phyloP scores from a whole-genome alignment of 805 yeast genomes.

The Teunomyces lycoperdinae region DNA sequence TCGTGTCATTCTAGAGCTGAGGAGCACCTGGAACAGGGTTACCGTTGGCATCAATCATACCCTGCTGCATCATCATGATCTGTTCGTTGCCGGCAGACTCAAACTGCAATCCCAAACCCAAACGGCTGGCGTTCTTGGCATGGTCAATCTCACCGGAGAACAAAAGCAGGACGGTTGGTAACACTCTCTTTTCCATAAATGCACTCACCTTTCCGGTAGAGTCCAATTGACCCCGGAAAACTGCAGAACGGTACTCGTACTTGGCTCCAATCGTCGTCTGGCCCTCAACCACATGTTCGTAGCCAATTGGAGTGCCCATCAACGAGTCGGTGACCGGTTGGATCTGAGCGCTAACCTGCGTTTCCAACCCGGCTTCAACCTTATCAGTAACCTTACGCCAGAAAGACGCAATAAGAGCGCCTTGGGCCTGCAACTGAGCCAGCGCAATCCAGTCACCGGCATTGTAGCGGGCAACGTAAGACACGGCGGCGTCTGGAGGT shows the following conservation, averaged over 20 bases:
- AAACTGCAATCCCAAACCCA: slow-evolving; percentile 93
- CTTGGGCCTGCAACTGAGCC: slow-evolving; percentile 91
- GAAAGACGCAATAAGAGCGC: slow-evolving; percentile 83
- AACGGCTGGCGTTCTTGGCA: slow-evolving; percentile 59
- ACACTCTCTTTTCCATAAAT: slow-evolving; percentile 87
- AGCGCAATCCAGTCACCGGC: slow-evolving; percentile 89
- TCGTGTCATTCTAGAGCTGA: slow-evolving; percentile 32
- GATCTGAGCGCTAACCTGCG: slow-evolving; percentile 74
- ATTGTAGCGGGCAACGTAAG: slow-evolving; percentile 87
- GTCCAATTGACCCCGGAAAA: slow-evolving; percentile 93
- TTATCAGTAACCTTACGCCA: slow-evolving; percentile 91
- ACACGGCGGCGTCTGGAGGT: slow-evolving; percentile 83
- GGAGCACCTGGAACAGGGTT: slow-evolving; percentile 84
- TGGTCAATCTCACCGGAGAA: slow-evolving; percentile 95
- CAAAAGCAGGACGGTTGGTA: slow-evolving; percentile 85
- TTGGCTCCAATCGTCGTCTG: slow-evolving; percentile 93
- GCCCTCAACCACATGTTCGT: slow-evolving; percentile 85
- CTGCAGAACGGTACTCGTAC: slow-evolving; percentile 95
- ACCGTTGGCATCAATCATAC: slow-evolving; percentile 77
- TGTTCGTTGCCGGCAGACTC: slow-evolving; percentile 95
- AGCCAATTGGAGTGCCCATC: slow-evolving; percentile 76
- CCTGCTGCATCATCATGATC: slow-evolving; percentile 87
- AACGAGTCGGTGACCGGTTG: slow-evolving; percentile 71
- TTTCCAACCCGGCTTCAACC: slow-evolving; percentile 93
- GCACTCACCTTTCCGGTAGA: slow-evolving; percentile 87